Evolutionary conservation across 345 rosid genomes (phyloP).

Genomic region (Brassica nigra): DNA sequence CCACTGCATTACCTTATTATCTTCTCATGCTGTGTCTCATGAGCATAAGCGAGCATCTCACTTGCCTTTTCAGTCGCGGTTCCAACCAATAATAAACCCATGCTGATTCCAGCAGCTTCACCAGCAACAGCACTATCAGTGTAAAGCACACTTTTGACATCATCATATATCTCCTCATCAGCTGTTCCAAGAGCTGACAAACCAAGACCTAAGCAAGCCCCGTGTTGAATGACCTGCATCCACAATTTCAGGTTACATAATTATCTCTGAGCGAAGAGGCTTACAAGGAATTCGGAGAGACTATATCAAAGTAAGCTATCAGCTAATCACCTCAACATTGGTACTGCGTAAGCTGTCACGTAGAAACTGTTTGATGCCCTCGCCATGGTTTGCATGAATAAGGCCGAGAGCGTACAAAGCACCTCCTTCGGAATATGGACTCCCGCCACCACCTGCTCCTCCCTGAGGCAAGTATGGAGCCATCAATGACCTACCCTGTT

Average conservation of each 20-base stretch:
- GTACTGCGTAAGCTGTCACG: constrained; percentile 90
- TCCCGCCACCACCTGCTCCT: constrained; percentile 92
- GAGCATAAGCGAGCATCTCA: constrained; percentile 99
- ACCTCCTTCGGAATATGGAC: constrained; percentile 99
- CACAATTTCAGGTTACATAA: background rate
- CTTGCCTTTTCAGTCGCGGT: constrained; percentile 95
- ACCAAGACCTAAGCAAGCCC: constrained; percentile 99
- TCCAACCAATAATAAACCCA: constrained; percentile 99
- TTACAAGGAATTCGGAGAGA: background rate
- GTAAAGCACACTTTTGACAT: constrained; percentile 78
- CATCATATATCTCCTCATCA: constrained; percentile 91
- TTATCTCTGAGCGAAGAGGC: constrained; percentile 25
- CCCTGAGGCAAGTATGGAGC: constrained; percentile 99
- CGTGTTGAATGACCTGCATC: constrained; percentile 94
- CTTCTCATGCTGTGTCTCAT: constrained; percentile 98
- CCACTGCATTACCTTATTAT: constrained; percentile 69
- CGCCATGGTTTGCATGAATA: constrained; percentile 99
- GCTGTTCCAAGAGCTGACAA: constrained; percentile 99
- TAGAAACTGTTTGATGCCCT: constrained; percentile 93
- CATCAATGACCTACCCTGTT: constrained; percentile 97
- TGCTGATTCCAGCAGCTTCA: constrained; percentile 98
- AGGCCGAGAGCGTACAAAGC: constrained; percentile 98
- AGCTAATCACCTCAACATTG: constrained; percentile 73
- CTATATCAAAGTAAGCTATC: background rate
- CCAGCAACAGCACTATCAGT: constrained; percentile 98